Percentiles rank a stretch among this genome's conserved stretches.
Evolutionary conservation across 495 filamentous ascomycete species (phyloP).

Genomic region (Evansstolkia leycettana): DNA sequence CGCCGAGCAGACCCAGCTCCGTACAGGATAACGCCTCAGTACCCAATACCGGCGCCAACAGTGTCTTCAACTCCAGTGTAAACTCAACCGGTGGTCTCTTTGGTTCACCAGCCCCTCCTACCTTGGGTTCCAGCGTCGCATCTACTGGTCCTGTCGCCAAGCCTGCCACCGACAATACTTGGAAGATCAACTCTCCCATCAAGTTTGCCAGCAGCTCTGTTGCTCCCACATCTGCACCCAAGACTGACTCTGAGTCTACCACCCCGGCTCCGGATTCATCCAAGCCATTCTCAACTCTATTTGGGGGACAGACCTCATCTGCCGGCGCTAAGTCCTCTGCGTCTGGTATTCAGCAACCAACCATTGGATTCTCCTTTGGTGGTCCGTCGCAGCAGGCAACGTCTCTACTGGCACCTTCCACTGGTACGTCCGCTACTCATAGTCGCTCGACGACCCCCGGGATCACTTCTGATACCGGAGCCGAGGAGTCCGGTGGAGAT

Average conservation of each 20-base stretch:
- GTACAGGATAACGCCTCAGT: conserved; percentile 9
- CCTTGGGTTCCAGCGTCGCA: conserved; percentile 9
- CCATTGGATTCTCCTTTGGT: conserved; percentile 26
- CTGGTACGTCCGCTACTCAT: conserved; percentile 18
- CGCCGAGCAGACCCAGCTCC: conserved; percentile 7
- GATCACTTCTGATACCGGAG: conserved; percentile 48
- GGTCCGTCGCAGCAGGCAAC: conserved; percentile 19
- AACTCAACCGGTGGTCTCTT: conserved; percentile 19
- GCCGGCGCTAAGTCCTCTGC: conserved; percentile 20
- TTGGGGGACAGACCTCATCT: conserved; percentile 18
- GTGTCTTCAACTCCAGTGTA: too few relatives aligned
- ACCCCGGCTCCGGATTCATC: conserved; percentile 17
- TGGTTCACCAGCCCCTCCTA: conserved; percentile 6
- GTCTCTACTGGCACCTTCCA: conserved; percentile 23
- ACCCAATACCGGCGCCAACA: conserved; percentile 9
- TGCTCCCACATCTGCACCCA: conserved; percentile 9
- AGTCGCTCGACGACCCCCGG: conserved; percentile 26
- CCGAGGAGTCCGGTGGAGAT: conserved; percentile 41
- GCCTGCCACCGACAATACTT: conserved; percentile 37
- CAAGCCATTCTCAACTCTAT: conserved; percentile 30
- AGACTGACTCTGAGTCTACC: conserved; percentile 16
- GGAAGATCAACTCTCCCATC: conserved; percentile 38
- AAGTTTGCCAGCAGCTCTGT: conserved; percentile 27
- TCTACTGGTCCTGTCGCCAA: too few relatives aligned
- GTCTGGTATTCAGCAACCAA: conserved; percentile 8